Evolutionary conservation across 1,139 yeast genomes (phyloP).

Genomic region (Blastobotrys elegans): DNA sequence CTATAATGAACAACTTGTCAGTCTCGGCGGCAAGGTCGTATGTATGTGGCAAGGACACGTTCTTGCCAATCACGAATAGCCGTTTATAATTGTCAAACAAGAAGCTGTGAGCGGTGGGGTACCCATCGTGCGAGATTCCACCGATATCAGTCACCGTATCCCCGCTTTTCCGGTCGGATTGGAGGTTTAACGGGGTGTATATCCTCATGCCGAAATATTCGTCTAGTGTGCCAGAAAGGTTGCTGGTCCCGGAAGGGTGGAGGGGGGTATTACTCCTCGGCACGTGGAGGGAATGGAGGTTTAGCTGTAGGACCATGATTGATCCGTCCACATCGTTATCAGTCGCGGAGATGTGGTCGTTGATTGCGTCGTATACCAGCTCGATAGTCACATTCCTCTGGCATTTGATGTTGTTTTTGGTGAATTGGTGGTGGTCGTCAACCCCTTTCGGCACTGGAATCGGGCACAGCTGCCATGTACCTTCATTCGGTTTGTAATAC

Average conservation of each 20-base stretch:
- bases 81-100: conserved; percentile 43
- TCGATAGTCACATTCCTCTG: conserved; percentile 43
- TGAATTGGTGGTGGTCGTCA: conserved; percentile 1
- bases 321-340: conserved; percentile 55
- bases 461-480: conserved; percentile 71
- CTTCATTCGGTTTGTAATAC: conserved; percentile 53
- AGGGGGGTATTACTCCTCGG: conserved; percentile 4
- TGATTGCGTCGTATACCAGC: conserved; percentile 37
- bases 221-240: neutral
- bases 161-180: conserved; percentile 25
- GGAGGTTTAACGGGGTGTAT: conserved; percentile 35
- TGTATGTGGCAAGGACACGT: conserved; percentile 16
- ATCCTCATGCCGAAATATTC: conserved; percentile 24
- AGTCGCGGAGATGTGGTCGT: conserved; percentile 42
- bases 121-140: conserved; percentile 23
- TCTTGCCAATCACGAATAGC: conserved; percentile 29
- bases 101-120: conserved; percentile 45
- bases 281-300: conserved; percentile 34
- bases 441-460: conserved; percentile 1
- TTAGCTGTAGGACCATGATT: conserved; percentile 49
- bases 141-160: conserved; percentile 24
- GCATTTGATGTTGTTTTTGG: conserved; percentile 31
- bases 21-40: conserved; percentile 16
- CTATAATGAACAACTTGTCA: conserved; percentile 10
- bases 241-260: neutral